Conservation (phyloP, 768 basidiomycete genomes). For the Rhizopogon sp. region DNA sequence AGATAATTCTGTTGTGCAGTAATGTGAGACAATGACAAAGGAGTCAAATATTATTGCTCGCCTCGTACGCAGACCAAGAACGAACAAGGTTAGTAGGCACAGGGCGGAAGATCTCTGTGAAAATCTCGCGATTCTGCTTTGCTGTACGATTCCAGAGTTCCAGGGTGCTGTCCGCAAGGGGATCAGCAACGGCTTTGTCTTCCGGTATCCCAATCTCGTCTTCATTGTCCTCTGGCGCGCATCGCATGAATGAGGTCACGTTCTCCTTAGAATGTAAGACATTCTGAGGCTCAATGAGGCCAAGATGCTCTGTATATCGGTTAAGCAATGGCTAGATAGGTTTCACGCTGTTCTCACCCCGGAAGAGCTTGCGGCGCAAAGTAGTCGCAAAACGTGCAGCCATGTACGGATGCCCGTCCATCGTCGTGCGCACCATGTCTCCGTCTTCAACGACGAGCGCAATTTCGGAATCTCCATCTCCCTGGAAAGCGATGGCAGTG, state of each 20-base stretch:
- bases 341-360: conserved; percentile 42
- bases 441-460: conserved; percentile 87
- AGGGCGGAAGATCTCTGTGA: conserved; percentile 82
- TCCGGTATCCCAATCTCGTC: conserved; percentile 57
- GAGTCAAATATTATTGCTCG: conserved; percentile 26
- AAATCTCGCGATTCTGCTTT: conserved; percentile 75
- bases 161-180: conserved; percentile 57
- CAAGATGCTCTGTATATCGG: conserved; percentile 66
- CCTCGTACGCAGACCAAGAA: conserved; percentile 75
- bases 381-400: conserved; percentile 81
- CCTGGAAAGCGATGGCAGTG: conserved; percentile 35
- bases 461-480: conserved; percentile 94
- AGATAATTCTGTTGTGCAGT: conserved; percentile 61
- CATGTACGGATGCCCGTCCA: conserved; percentile 72
- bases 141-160: conserved; percentile 68
- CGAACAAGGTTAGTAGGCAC: conserved; percentile 81
- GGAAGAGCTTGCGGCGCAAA: conserved; percentile 77
- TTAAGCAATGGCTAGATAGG: conserved; percentile 4
- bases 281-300: conserved; percentile 73
- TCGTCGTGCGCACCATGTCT: conserved; percentile 66
- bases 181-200: conserved; percentile 73
- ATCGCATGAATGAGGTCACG: conserved; percentile 62
- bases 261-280: conserved; percentile 34
- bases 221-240: conserved; percentile 66
- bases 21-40: neutral